Conservation (phyloP, 768 basidiomycete genomes). For the Ephemerocybe angulata region DNA sequence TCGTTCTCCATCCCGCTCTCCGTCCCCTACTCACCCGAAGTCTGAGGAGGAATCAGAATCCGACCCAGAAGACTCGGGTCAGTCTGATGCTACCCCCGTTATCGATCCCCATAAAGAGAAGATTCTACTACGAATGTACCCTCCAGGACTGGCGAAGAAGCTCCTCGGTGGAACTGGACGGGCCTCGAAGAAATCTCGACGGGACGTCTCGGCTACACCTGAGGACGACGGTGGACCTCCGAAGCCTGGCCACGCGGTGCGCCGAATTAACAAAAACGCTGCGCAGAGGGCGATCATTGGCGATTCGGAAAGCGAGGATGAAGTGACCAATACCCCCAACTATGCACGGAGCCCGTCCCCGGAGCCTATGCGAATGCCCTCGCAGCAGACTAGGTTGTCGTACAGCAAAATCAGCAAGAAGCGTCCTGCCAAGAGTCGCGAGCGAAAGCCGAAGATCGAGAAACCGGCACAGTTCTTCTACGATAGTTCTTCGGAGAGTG, state of each 20-base stretch:
- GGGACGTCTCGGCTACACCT: background rate
- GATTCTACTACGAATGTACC: no score
- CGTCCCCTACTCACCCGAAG: no score
- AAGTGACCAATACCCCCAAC: slow-evolving; percentile 11
- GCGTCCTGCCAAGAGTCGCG: background rate
- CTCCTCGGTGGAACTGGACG: background rate
- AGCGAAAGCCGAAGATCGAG: background rate
- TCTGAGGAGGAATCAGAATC: no score
- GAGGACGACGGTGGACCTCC: slow-evolving; percentile 33
- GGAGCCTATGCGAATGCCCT: background rate
- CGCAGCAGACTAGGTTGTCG: no score
- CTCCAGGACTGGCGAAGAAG: background rate
- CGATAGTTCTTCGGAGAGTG: slow-evolving; percentile 6
- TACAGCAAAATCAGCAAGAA: background rate
- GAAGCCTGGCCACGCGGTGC: slow-evolving; percentile 50
- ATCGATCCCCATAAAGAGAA: no score
- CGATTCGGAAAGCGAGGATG: slow-evolving; percentile 53
- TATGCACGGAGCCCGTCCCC: slow-evolving; percentile 6
- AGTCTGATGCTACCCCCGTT: background rate
- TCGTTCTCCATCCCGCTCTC: no score
- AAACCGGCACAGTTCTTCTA: background rate
- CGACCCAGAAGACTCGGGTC: background rate
- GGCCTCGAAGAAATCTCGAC: background rate
- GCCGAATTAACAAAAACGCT: slow-evolving; percentile 29
- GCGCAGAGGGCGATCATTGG: slow-evolving; percentile 46